These are phyloP conservation scores for Naegleria gruberi DNA, from an alignment of 208 protist species.

Conservation along the genomic window DNA sequence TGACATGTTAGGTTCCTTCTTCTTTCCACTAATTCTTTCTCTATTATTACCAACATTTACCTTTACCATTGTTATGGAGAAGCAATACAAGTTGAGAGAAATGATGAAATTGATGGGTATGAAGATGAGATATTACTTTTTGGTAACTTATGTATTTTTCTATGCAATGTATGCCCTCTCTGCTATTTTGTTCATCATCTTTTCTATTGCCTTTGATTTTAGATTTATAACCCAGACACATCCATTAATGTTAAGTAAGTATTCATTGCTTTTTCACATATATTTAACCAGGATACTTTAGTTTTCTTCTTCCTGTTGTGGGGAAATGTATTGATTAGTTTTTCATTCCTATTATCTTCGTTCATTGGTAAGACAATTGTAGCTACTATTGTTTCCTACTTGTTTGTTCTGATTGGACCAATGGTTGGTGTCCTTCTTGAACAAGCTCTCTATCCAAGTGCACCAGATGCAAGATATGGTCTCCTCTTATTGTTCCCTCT, in stretches of 20 bases:
- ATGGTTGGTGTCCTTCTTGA: background rate
- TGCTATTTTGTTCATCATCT: background rate
- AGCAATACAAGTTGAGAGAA: slow-evolving; percentile 13
- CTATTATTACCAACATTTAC: background rate
- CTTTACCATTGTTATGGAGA: slow-evolving; percentile 10
- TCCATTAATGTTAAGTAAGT: background rate
- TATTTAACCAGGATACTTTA: too few species aligned
- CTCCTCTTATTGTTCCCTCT: background rate
- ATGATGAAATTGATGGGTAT: slow-evolving; percentile 27
- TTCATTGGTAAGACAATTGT: background rate
- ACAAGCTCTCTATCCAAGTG: background rate
- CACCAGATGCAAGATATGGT: too few species aligned
- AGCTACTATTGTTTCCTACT: background rate
- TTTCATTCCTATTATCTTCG: background rate
- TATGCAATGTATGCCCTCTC: background rate
- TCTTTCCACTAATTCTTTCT: background rate
- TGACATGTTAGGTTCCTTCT: too few species aligned
- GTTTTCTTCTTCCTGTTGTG: background rate
- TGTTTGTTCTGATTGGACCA: background rate
- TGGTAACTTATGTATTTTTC: background rate
- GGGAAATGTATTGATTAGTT: background rate
- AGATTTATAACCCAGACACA: background rate
- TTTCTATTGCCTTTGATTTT: background rate
- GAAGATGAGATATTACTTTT: background rate
- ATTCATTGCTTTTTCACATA: too few species aligned